These are phyloP conservation scores for Leishmania aethiopica DNA, from an alignment of 208 protist genomes.

Conservation along the genomic window DNA sequence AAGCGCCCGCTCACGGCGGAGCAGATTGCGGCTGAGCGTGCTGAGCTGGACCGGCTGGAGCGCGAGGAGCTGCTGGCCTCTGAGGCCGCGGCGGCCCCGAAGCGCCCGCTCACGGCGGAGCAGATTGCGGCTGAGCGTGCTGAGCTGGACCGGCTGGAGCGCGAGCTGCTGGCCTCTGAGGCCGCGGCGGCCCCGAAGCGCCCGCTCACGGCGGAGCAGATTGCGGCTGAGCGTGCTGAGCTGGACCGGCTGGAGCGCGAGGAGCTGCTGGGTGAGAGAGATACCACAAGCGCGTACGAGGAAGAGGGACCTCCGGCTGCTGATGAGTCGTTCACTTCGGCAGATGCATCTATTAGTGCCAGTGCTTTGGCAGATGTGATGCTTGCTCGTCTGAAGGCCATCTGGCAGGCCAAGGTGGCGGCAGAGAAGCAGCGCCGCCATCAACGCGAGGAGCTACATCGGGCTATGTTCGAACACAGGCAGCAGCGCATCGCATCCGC, in stretches of 20 bases:
- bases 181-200: not conserved
- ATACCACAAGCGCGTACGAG: no score
- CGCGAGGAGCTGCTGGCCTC: not conserved
- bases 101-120: conserved; percentile 6
- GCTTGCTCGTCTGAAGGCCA: conserved; percentile 13
- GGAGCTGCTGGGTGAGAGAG: not conserved
- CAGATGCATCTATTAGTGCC: not conserved
- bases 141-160: not conserved
- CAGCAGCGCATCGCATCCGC: conserved; percentile 53
- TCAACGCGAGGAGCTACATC: conserved; percentile 29
- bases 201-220: conserved; percentile 13
- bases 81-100: not conserved
- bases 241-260: not conserved
- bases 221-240: not conserved
- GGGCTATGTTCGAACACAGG: conserved; percentile 46
- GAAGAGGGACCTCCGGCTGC: not conserved
- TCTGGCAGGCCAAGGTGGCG: conserved; percentile 25
- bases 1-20: not conserved
- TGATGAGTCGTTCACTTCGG: no score
- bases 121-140: conserved; percentile 2
- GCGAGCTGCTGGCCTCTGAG: not conserved
- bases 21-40: conserved; percentile 1
- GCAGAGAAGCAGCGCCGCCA: conserved; percentile 18
- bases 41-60: conserved; percentile 3
- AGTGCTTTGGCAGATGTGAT: conserved; percentile 1